Percentiles rank a stretch among this genome's conserved stretches.
Evolutionary conservation across 1,284 basidiomycete species (phyloP).

Genomic region (Fomitopsis schrenkii): DNA sequence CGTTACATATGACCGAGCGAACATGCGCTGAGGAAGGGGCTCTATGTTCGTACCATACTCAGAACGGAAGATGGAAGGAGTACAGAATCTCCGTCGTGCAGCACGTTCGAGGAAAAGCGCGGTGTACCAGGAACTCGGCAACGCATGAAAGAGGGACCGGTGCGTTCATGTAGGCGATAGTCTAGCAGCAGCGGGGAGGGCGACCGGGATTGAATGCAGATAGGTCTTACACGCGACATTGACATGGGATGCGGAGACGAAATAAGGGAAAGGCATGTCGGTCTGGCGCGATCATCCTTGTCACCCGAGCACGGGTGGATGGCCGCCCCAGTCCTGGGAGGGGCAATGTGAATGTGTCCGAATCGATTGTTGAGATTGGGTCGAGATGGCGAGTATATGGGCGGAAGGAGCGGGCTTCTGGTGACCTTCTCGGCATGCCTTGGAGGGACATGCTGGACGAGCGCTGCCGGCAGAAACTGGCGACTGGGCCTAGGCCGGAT

Average conservation of each 20-base stretch:
- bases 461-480: not conserved
- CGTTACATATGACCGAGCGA: not conserved
- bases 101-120: not conserved
- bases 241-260: not conserved
- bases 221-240: not conserved
- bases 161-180: not conserved
- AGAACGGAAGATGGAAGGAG: not conserved
- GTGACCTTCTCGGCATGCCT: not conserved
- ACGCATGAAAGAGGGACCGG: not conserved
- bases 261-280: not conserved
- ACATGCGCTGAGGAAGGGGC: not conserved
- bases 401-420: not conserved
- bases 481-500: not conserved
- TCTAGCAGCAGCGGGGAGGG: not conserved
- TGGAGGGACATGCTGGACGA: not conserved
- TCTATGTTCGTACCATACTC: not conserved
- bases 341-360: not conserved
- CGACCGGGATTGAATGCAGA: not conserved
- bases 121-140: not conserved
- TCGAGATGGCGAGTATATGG: constrained; percentile 1
- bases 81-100: not conserved
- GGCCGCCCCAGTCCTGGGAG: not conserved
- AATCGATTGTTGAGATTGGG: not conserved
- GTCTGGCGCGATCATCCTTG: not conserved
- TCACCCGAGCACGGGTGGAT: not conserved